Evolutionary conservation across 495 filamentous ascomycete genomes (phyloP), one percentile per base, ranked within the genome.

Genomic region (Annulohypoxylon nitens): DNA sequence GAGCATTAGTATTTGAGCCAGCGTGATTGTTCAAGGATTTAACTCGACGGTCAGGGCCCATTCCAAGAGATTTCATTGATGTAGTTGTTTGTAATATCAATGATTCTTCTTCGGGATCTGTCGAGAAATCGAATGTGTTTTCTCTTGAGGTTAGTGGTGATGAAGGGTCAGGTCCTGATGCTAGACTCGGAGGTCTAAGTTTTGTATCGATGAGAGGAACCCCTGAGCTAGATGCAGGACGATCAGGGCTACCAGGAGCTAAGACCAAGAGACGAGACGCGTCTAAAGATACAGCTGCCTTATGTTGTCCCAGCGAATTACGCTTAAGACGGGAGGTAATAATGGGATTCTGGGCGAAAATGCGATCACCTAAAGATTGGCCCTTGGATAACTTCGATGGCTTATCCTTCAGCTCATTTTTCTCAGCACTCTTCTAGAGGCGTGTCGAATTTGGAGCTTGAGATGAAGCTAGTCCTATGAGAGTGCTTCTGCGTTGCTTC

Each of bases 161-260:
- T 20, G 47, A 62, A 14, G 25, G 58, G 3, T 6, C 25, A 50
- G 43, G 11, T 41, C 48, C 61, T 18, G 26, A 25, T 7, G 47
- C 26, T 62, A 57, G 30, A 39, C 6, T 71, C 16, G 67, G 47
- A 4, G 57, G 30, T 10, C 57, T 66, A 26, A 69, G 33, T 41
- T 23, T 73, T 4, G 69, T 76, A 57, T 76, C 75, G 12, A 77
- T 48, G 14, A 77, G 61, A 23, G 75, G 61, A 10, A 78, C 72
- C 8, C 75, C 72, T 37, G 77, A 78, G 47, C 75, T 78, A 3
- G 77, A 78, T 45, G 64, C 64, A 47, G 75, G 77, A 12, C 75
- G 71, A 43, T 68, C 51, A 6, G 64, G 37, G 25, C 39, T 65
- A 53, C 16, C 26, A 16, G 53, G 45, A 36, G 69, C 47, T 23